A percentile compares a stretch with the other conserved stretches of the same genome.
These are phyloP conservation scores for Leersia perrieri DNA, from an alignment of 176 grass and related monocot genomes.

Conservation along the genomic window DNA sequence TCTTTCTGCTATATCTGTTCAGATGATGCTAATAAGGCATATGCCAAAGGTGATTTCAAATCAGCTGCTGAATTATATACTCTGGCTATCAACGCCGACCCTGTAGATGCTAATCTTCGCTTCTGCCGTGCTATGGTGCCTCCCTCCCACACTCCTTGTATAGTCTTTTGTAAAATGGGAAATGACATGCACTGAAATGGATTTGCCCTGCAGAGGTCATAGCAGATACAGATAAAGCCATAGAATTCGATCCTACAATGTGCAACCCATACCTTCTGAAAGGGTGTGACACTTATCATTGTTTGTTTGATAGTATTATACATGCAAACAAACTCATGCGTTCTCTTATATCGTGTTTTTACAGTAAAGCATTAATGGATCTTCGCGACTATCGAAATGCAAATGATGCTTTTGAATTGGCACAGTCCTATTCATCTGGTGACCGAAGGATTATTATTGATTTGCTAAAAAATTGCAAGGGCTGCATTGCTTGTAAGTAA, in stretches of 20 bases:
- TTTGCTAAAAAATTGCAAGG: slow-evolving; percentile 56
- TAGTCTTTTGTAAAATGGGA: background rate
- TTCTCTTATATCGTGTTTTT: background rate
- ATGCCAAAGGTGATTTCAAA: too few relatives aligned
- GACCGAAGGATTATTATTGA: slow-evolving; percentile 52
- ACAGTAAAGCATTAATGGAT: slow-evolving; percentile 58
- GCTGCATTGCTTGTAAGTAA: slow-evolving; percentile 42
- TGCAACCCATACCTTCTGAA: slow-evolving; percentile 58
- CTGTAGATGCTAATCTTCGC: too few relatives aligned
- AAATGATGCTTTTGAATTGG: slow-evolving; percentile 59
- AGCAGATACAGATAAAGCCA: slow-evolving; percentile 57
- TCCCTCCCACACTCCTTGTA: too few relatives aligned
- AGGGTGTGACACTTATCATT: slow-evolving; percentile 32
- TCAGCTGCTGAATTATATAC: too few relatives aligned
- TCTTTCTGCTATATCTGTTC: too few relatives aligned
- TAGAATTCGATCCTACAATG: slow-evolving; percentile 54
- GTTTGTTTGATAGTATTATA: background rate
- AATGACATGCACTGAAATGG: background rate
- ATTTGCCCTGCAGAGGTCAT: slow-evolving; percentile 48
- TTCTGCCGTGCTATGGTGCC: too few relatives aligned
- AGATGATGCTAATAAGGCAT: too few relatives aligned
- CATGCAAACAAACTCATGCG: background rate
- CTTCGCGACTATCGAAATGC: slow-evolving; percentile 72
- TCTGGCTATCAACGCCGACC: too few relatives aligned
- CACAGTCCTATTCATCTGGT: slow-evolving; percentile 40